Base-by-base conservation (phyloP, 2,329 filamentous ascomycete species). In the Cryphonectria japonica region DNA sequence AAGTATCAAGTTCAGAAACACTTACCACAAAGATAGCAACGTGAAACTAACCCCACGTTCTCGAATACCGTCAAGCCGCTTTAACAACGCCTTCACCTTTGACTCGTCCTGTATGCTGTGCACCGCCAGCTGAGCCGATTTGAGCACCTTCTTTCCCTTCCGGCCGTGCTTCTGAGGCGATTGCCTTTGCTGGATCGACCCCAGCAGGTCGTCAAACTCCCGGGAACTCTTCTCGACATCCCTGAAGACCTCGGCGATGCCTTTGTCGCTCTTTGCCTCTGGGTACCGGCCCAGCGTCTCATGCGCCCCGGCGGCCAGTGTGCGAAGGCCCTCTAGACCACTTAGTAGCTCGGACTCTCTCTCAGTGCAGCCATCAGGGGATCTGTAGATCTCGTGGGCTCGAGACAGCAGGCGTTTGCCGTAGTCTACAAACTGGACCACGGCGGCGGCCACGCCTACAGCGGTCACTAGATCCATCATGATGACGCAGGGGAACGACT, bases 371-470 rank as follows among this genome's bases (percentile, higher is more conserved):
- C n/a, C 32, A 29, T 32, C 22, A 3, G 59, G 16, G 16, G 59
- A 61, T 16, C 3, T 52, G 13, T 67, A 39, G n/a, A 41, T 66
- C 32, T 37, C 29, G 50, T 66, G 50, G n/a, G 46, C 43, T 54
- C 29, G 32, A 11, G 34, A 66, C 46, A 66, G 16, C n/a, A 57
- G 46, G 29, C 64, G 46, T 46, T 37, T 57, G 29, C 64, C 64
- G 19, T 39, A 52, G 50, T 66, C 64, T 34, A 52, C 64, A 19
- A 66, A 66, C 46, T 66, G 64, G 64, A 66, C 64, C 13, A 37
- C 50, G 22, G 64, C 64, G 37, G 64, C 64, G 16, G 50, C 29
- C 22, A 57, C 43, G 8, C 64, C 64, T 11, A 66, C 26, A 2
- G 46, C 46, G 22, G 50, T 66, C 46, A 29, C 64, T 22, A 50